Base-by-base conservation (phyloP, 345 rosid genomes). In the Luvunga scandens region DNA sequence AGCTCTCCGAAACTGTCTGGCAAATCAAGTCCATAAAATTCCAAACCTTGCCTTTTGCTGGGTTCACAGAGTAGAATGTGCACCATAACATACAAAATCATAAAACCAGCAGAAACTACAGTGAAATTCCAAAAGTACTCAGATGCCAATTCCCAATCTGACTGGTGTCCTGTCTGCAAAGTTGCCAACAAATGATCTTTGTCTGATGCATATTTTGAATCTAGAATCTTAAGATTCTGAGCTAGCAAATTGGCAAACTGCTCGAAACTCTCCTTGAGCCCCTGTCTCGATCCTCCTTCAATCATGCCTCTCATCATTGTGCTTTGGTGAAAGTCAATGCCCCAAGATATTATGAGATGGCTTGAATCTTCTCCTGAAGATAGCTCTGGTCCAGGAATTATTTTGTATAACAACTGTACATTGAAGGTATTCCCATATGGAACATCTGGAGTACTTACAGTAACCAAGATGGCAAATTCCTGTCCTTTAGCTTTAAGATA, bases 1-100 rank as follows among this genome's bases (percentile, higher is more conserved):
- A 95, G 81, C 88, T 93, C 96, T 69, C 97, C 95, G 72, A 92
- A 89, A 87, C 97, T 93, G 82, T 93, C 98, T 5, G 99, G 97
- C 83, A 95, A 89, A 73, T 90, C 93, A 83, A 95, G 83, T 66
- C 97, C 96, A 56, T 69, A 74, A 74, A 91, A 85, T 78, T 92
- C 99, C 82, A 91, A 62, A 30, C 98, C 98, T 82, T 90, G 94
- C 30, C 80, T 76, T 81, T 82, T 80, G 78, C 87, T 69, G 72
- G 90, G 82, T 62, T 88, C 87, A 76, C 89, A 84, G 36, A 91
- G 82, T 30, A 87, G 42, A 72, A 95, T 78, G 83, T 93, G 99
- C 45, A 82, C 75, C 9, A 90, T n/a, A 71, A 90, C 87, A 82
- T 84, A 95, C 7, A 86, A 67, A 76, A 84, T 82, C 86, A 90